A percentile compares a stretch with the other conserved stretches of the same genome.
These are phyloP conservation scores for Tothia fuscella DNA, from an alignment of 2,329 filamentous ascomycete genomes.

Conservation along the genomic window DNA sequence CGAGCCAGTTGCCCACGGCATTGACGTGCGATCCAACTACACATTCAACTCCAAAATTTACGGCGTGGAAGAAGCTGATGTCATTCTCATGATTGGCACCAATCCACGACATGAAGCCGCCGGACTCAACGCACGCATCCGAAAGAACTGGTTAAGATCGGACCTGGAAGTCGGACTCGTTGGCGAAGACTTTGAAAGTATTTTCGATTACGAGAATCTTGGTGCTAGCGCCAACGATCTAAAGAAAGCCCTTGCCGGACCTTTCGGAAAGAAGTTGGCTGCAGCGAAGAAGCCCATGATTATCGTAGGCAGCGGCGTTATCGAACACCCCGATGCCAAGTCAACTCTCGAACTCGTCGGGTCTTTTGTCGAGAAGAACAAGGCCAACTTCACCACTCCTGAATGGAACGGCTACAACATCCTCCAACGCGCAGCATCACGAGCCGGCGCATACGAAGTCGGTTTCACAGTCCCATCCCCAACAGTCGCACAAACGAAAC, in stretches of 20 bases:
- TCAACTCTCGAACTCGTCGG: conserved; percentile 87
- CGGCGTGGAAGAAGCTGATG: conserved; percentile 88
- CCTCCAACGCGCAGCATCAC: conserved; percentile 83
- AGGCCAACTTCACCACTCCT: conserved; percentile 70
- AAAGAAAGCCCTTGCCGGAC: conserved; percentile 72
- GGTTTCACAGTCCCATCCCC: conserved; percentile 82
- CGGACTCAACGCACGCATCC: conserved; percentile 87
- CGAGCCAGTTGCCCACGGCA: conserved; percentile 76
- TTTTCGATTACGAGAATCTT: conserved; percentile 89
- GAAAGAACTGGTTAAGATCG: conserved; percentile 94
- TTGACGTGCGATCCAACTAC: conserved; percentile 91
- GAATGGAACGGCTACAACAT: conserved; percentile 99
- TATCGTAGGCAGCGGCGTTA: conserved; percentile 81
- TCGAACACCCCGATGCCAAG: conserved; percentile 83
- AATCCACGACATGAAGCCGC: conserved; percentile 94
- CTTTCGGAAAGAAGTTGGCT: conserved; percentile 87
- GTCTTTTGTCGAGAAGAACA: conserved; percentile 84
- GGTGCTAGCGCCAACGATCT: conserved; percentile 67
- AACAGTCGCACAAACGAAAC: conserved; percentile 68
- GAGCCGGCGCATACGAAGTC: conserved; percentile 87
- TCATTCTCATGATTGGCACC: conserved; percentile 82
- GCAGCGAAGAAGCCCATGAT: conserved; percentile 91
- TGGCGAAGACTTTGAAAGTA: conserved; percentile 83
- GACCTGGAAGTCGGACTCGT: conserved; percentile 88
- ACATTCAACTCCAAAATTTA: conserved; percentile 92